Conservation (phyloP, 768 basidiomycete species). For the Tylopilus felleus region DNA sequence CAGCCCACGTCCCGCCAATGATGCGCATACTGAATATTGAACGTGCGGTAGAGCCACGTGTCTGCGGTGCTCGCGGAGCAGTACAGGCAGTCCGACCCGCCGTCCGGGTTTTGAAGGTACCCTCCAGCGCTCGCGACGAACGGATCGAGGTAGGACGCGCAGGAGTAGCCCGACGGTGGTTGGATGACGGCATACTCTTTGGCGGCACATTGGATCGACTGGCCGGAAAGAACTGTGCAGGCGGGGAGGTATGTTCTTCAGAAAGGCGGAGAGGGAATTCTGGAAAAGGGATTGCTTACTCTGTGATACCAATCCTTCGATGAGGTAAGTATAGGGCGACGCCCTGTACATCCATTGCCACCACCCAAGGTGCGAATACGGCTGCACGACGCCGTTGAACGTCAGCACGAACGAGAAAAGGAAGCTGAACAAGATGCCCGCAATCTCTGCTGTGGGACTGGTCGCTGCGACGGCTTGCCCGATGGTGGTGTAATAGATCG, state of each 20-base stretch:
- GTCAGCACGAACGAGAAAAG: slow-evolving; percentile 61
- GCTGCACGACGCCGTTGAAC: slow-evolving; percentile 72
- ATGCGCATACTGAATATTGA: slow-evolving; percentile 59
- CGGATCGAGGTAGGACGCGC: slow-evolving; percentile 41
- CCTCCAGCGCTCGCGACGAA: slow-evolving; percentile 45
- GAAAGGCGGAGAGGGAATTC: no score
- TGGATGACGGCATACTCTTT: slow-evolving; percentile 58
- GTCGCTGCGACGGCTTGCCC: slow-evolving; percentile 60
- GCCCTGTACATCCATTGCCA: slow-evolving; percentile 70
- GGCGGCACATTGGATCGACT: slow-evolving; percentile 51
- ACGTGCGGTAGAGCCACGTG: slow-evolving; percentile 38
- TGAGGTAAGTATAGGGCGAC: slow-evolving; percentile 55
- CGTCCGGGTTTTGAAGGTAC: slow-evolving; percentile 42
- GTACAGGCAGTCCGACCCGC: slow-evolving; percentile 42
- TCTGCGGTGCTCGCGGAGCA: slow-evolving; percentile 62
- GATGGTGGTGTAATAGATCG: slow-evolving; percentile 60
- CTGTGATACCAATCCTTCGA: slow-evolving; percentile 45
- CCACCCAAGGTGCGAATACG: slow-evolving; percentile 57
- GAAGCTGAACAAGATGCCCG: slow-evolving; percentile 54
- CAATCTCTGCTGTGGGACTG: slow-evolving; percentile 57
- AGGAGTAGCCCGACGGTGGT: slow-evolving; percentile 45
- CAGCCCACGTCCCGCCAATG: slow-evolving; percentile 49
- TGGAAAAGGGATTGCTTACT: slow-evolving; percentile 34
- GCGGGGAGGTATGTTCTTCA: no score
- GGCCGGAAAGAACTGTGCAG: slow-evolving; percentile 43